Percentiles rank a stretch among this genome's conserved stretches.
Evolutionary conservation across 148 eudicot species (phyloP).

Genomic region (Rhododendron mucronatum): DNA sequence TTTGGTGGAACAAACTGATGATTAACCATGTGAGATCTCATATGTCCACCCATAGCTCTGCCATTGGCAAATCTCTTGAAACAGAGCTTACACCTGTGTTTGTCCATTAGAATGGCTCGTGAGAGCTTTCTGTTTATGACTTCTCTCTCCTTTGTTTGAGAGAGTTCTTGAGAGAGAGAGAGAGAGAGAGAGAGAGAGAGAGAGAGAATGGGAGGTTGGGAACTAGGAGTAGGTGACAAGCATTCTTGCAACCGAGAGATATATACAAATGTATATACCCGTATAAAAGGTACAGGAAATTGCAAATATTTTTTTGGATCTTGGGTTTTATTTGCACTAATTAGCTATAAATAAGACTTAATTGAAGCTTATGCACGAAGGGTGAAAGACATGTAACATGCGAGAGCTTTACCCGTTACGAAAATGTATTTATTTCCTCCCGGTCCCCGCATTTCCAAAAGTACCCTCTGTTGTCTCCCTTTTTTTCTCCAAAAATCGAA

Average conservation of each 20-base stretch:
- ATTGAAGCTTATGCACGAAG: conserved; percentile 19
- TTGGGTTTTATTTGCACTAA: conserved; percentile 21
- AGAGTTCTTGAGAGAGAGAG: not conserved
- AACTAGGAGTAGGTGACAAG: conserved; percentile 67
- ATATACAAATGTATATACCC: conserved; percentile 7
- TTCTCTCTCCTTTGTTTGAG: not conserved
- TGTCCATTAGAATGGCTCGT: conserved; percentile 39
- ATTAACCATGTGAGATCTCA: conserved; percentile 80
- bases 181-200: conserved; percentile 14
- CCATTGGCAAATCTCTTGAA: conserved; percentile 51
- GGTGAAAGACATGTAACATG: conserved; percentile 29
- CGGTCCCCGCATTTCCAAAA: conserved; percentile 4
- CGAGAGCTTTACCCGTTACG: conserved; percentile 21
- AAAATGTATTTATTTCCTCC: conserved; percentile 15
- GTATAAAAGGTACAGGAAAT: not conserved
- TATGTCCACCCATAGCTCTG: conserved; percentile 80
- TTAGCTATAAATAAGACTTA: conserved; percentile 14
- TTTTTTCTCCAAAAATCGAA: not conserved
- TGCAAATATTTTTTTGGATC: not conserved
- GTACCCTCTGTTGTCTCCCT: not conserved
- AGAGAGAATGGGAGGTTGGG: conserved; percentile 10
- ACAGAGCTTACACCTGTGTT: conserved; percentile 61
- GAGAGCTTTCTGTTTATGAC: not conserved
- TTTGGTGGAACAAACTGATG: conserved; percentile 23
- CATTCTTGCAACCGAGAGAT: conserved; percentile 52